phyloP scores from a whole-genome alignment of 2,329 filamentous ascomycete genomes.

The Boeremia lycopersici region DNA sequence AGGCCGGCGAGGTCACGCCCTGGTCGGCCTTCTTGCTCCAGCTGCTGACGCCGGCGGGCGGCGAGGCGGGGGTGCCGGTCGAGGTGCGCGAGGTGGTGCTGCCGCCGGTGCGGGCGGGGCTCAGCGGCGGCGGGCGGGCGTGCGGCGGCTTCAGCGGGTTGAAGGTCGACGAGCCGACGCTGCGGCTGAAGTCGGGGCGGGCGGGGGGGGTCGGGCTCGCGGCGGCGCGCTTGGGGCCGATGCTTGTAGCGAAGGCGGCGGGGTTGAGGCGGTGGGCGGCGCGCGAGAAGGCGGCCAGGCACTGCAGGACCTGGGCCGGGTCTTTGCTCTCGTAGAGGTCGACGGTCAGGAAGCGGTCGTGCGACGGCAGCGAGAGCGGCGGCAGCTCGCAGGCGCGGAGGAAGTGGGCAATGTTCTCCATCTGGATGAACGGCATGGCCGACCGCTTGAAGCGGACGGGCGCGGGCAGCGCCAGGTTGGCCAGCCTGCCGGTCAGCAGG shows the following conservation, averaged over 20 bases:
- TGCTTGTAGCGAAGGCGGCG: constrained; percentile 71
- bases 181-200: constrained; percentile 36
- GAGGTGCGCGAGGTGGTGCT: constrained; percentile 65
- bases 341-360: constrained; percentile 96
- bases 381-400: constrained; percentile 83
- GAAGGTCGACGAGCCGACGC: constrained; percentile 53
- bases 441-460: constrained; percentile 91
- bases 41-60: constrained; percentile 70
- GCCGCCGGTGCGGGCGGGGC: constrained; percentile 55
- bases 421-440: constrained; percentile 96
- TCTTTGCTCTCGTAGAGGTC: constrained; percentile 96
- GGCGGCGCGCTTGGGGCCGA: constrained; percentile 71
- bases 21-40: constrained; percentile 91
- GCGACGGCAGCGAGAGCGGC: constrained; percentile 85
- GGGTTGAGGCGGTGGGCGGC: constrained; percentile 79
- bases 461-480: constrained; percentile 77
- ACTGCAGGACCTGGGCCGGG: constrained; percentile 93
- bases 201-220: constrained; percentile 35
- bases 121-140: constrained; percentile 45
- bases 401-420: constrained; percentile 99
- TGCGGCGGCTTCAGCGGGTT: constrained; percentile 49
- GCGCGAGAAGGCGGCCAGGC: constrained; percentile 87
- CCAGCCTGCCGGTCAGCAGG: constrained; percentile 62
- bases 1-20: constrained; percentile 80
- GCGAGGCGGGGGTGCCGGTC: constrained; percentile 54